Evolutionary conservation across 495 filamentous ascomycete genomes (phyloP).

Genomic region (Melanomma pulvis-pyrius): DNA sequence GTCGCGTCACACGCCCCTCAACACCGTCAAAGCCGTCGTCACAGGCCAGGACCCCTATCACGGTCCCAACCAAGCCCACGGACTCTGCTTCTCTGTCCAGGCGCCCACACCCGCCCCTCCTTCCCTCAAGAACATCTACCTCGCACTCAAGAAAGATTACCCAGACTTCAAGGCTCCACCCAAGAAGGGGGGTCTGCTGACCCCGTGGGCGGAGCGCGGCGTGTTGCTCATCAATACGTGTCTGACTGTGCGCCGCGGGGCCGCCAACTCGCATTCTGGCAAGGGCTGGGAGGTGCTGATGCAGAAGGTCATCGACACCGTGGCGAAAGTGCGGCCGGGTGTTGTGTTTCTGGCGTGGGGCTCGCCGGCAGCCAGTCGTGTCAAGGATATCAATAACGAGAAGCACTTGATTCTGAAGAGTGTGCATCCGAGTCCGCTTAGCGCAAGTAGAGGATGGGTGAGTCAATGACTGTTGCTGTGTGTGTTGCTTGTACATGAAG

Average conservation of each 20-base stretch:
- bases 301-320: constrained; percentile 83
- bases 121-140: constrained; percentile 91
- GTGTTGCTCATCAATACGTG: constrained; percentile 92
- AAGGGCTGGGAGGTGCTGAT: constrained; percentile 93
- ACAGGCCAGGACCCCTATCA: constrained; percentile 97
- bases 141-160: constrained; percentile 80
- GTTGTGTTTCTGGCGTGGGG: constrained; percentile 98
- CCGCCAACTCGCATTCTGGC: constrained; percentile 78
- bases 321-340: constrained; percentile 74
- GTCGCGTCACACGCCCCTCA: constrained; percentile 87
- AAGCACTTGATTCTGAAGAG: constrained; percentile 79
- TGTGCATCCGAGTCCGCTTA: constrained; percentile 89
- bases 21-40: constrained; percentile 85
- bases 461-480: constrained; percentile 31
- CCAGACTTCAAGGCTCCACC: constrained; percentile 74
- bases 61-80: constrained; percentile 92
- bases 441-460: constrained; percentile 74
- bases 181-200: constrained; percentile 76
- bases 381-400: constrained; percentile 66
- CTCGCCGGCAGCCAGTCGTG: constrained; percentile 72
- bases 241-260: constrained; percentile 84
- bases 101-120: constrained; percentile 86
- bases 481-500: neutral
- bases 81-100: constrained; percentile 90
- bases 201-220: constrained; percentile 89